Evolutionary conservation across 2,329 filamentous ascomycete species (phyloP), one percentile per base, ranked within the genome.

Genomic region (Pyricularia pennisetigena): DNA sequence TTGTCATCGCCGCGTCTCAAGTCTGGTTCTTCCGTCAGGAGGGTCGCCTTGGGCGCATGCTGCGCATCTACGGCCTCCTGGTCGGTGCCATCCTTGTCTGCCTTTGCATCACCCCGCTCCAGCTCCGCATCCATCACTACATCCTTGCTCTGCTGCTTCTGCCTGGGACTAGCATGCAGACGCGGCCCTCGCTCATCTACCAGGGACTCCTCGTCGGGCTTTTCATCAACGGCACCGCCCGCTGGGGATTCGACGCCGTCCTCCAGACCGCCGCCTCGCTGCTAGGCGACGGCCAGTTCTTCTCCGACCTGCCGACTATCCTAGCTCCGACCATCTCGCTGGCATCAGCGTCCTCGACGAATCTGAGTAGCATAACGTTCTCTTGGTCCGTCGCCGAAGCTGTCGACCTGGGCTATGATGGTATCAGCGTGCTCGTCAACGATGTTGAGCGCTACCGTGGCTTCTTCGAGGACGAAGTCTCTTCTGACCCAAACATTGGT

Each of bases 91-190:
- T 98, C 49, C 75, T 95, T 32, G 79, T 93, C 66, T 85, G 91
- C 41, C 82, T 97, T 14, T 80, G 85, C 0, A 79, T 97, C 6
- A 94, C 94, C 0, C 86, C 88, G 8, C 86, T 97, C 67, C 90
- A 88, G 70, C 83, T 99, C 66, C 89, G 95, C 41, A 93, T 99
- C 68, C 95, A 99, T 76, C 95, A 99, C 77, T 99, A 98, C 76
- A 92, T 98, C 71, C 83, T 98, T 4, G 93, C 90, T 1, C 85
- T 99, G 16, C 82, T 98, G 0, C 85, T 99, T 0, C 85, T 98
- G 5, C 93, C 94, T 0, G 95, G 94, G 0, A 98, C 95, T 0
- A 89, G 88, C 67, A 88, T 98, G 77, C 94, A 97, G 72, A 98
- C 92, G 6, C 87, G 95, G 0, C 91, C 92, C 0, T 90, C 89